Percentiles rank a stretch among this genome's conserved stretches.
These are phyloP conservation scores for Penstemon newberryi DNA, from an alignment of 257 asterid genomes.

Conservation along the genomic window DNA sequence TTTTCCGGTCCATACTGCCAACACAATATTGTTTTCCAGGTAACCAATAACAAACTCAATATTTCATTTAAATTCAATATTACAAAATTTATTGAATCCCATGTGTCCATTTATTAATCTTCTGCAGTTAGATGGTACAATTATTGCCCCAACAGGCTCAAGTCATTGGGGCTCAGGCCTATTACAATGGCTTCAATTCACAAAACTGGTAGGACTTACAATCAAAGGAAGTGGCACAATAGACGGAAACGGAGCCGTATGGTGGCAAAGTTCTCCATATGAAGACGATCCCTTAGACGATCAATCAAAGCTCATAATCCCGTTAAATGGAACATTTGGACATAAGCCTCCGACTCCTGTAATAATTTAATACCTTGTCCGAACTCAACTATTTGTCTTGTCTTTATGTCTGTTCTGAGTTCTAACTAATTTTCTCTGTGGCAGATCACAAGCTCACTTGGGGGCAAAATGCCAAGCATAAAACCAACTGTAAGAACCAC, in stretches of 20 bases:
- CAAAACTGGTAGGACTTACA: constrained; percentile 82
- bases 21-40: constrained; percentile 89
- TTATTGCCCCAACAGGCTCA: constrained; percentile 75
- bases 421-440: constrained; percentile 15
- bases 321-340: constrained; percentile 48
- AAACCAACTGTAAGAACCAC: constrained; percentile 79
- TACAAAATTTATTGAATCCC: constrained; percentile 2
- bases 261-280: constrained; percentile 73
- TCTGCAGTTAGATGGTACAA: constrained; percentile 81
- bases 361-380: constrained; percentile 24
- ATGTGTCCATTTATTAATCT: constrained; percentile 23
- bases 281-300: constrained; percentile 69
- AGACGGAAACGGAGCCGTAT: constrained; percentile 84
- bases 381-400: neutral
- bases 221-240: constrained; percentile 69
- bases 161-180: constrained; percentile 82
- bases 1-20: constrained; percentile 93
- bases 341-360: constrained; percentile 52
- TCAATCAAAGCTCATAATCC: constrained; percentile 66
- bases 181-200: constrained; percentile 81
- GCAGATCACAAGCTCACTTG: constrained; percentile 51
- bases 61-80: neutral
- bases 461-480: constrained; percentile 69
- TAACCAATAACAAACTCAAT: constrained; percentile 10
- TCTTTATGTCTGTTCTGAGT: neutral